Conservation (phyloP, 169 alveolate genomes). For the Cryptosporidium canis region DNA sequence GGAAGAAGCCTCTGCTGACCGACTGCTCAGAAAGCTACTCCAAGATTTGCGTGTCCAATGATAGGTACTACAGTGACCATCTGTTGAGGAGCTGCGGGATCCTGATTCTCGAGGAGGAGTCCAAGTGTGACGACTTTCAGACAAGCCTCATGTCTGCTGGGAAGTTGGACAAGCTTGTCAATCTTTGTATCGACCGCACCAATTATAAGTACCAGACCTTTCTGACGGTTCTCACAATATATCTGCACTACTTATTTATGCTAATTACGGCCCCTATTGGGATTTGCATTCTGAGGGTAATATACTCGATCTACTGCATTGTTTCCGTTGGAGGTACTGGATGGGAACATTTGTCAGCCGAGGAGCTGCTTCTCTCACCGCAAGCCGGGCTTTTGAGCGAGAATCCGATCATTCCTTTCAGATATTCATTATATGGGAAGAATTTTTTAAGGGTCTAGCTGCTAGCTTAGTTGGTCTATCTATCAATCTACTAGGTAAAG, state of each 20-base stretch:
- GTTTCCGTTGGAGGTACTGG: slow-evolving; percentile 70
- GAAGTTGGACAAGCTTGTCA: neutral
- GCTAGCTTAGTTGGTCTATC: neutral
- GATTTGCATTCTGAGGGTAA: slow-evolving; percentile 15
- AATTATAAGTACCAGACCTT: neutral
- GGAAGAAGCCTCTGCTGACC: slow-evolving; percentile 36
- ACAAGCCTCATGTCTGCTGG: neutral
- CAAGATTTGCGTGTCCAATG: slow-evolving; percentile 31
- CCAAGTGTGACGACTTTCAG: slow-evolving; percentile 7
- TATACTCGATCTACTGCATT: slow-evolving; percentile 56
- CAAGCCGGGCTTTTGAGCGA: neutral
- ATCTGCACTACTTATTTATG: slow-evolving; percentile 25
- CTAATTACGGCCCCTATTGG: slow-evolving; percentile 43
- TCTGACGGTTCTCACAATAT: neutral
- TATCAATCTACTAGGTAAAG: neutral
- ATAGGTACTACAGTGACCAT: neutral
- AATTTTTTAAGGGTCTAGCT: slow-evolving; percentile 45
- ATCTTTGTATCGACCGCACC: slow-evolving; percentile 6
- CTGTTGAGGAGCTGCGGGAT: slow-evolving; percentile 16
- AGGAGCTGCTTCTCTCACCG: slow-evolving; percentile 19
- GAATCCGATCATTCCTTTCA: slow-evolving; percentile 49
- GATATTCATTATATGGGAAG: slow-evolving; percentile 50
- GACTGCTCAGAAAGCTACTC: slow-evolving; percentile 15
- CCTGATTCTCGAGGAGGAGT: neutral
- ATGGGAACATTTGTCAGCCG: slow-evolving; percentile 70